Conservation (phyloP, 169 alveolate genomes). For the Plasmodium coatneyi region DNA sequence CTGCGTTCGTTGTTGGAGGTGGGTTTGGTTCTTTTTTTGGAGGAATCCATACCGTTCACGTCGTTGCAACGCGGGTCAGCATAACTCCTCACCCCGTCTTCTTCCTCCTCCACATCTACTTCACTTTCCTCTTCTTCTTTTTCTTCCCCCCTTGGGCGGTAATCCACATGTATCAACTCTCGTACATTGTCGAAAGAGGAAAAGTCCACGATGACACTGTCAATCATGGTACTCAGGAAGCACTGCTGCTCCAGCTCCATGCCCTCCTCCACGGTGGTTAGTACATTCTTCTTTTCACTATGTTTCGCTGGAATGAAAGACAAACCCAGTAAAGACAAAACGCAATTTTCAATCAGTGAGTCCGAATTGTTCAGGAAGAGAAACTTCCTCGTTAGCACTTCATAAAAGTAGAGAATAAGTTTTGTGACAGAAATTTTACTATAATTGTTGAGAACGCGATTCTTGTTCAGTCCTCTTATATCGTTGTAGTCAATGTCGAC, state of each 20-base stretch:
- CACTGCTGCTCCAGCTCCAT: slow-evolving; percentile 50
- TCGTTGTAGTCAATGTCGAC: slow-evolving; percentile 64
- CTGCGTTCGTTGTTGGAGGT: neutral
- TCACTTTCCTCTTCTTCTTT: neutral
- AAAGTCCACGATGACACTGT: slow-evolving; percentile 19
- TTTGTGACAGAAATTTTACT: slow-evolving; percentile 63
- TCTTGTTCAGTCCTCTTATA: slow-evolving; percentile 17
- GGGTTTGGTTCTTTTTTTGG: neutral
- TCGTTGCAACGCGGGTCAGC: neutral
- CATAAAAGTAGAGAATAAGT: slow-evolving; percentile 69
- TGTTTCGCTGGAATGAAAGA: slow-evolving; percentile 52
- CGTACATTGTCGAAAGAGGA: slow-evolving; percentile 27
- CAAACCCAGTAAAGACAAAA: slow-evolving; percentile 40
- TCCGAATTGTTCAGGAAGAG: slow-evolving; percentile 50
- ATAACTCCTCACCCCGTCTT: neutral
- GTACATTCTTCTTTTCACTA: slow-evolving; percentile 22
- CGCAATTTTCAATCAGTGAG: slow-evolving; percentile 48
- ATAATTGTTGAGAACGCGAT: slow-evolving; percentile 34
- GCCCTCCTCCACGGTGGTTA: slow-evolving; percentile 22
- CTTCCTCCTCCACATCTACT: too few species aligned
- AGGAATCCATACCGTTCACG: neutral
- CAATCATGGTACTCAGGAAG: slow-evolving; percentile 24
- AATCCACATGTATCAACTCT: slow-evolving; percentile 13
- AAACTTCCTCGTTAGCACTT: slow-evolving; percentile 51
- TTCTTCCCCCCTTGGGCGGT: neutral